These are phyloP conservation scores for Curvularia spicifera DNA, from an alignment of 2,329 filamentous ascomycete species.

Conservation along the genomic window DNA sequence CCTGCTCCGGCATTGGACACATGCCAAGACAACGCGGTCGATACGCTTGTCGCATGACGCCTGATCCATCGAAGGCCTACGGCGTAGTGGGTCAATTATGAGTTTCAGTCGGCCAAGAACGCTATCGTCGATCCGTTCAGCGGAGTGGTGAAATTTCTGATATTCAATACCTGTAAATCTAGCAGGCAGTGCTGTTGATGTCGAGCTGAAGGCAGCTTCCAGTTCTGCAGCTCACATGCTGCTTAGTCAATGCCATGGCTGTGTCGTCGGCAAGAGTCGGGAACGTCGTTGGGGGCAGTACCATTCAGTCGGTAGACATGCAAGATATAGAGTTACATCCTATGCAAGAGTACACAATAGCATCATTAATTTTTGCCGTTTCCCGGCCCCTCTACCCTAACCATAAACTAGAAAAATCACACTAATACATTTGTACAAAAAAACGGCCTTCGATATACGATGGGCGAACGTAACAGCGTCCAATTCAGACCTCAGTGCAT, in stretches of 20 bases:
- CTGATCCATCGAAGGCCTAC: constrained; percentile 27
- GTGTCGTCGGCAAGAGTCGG: constrained; percentile 4
- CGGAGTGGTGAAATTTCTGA: not conserved
- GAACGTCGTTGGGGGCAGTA: constrained; percentile 2
- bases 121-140: not conserved
- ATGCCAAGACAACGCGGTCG: constrained; percentile 42
- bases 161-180: not conserved
- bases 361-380: constrained; percentile 6
- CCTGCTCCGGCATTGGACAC: constrained; percentile 42
- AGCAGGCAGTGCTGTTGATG: not conserved
- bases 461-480: constrained; percentile 18
- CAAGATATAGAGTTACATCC: not conserved
- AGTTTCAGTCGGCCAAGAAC: not conserved
- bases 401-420: constrained; percentile 16
- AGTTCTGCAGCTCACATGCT: not conserved
- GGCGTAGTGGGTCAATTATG: not conserved
- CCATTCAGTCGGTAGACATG: not conserved
- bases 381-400: constrained; percentile 11
- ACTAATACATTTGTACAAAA: constrained; percentile 11
- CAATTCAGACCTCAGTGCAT: constrained; percentile 14
- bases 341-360: not conserved
- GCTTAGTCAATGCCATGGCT: too few relatives aligned
- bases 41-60: constrained; percentile 27
- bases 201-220: not conserved
- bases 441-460: constrained; percentile 12